These are phyloP conservation scores for Paramarasmius palmivorus DNA, from an alignment of 1,284 basidiomycete species.

Conservation along the genomic window DNA sequence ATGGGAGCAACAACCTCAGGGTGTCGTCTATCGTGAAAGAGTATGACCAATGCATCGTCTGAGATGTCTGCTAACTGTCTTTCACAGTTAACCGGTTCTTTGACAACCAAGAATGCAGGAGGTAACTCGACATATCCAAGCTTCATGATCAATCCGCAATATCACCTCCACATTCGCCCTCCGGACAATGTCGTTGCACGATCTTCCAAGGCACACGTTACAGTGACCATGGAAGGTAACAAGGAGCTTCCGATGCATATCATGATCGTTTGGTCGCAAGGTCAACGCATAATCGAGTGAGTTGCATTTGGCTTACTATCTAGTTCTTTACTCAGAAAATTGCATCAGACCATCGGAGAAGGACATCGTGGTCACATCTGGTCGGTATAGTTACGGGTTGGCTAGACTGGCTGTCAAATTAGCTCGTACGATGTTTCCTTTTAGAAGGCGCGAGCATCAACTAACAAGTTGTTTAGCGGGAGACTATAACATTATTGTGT, in stretches of 20 bases:
- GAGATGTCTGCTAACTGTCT: neutral
- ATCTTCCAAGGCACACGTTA: conserved; percentile 41
- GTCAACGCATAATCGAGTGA: conserved; percentile 74
- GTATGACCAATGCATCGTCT: conserved; percentile 25
- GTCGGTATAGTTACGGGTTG: conserved; percentile 81
- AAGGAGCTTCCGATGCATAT: conserved; percentile 78
- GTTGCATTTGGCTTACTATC: conserved; percentile 24
- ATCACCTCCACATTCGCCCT: conserved; percentile 60
- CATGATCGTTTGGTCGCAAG: conserved; percentile 74
- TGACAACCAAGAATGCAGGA: conserved; percentile 77
- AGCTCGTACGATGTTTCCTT: conserved; percentile 45
- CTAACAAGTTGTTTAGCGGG: conserved; percentile 52
- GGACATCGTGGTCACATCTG: conserved; percentile 74
- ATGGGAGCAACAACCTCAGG: conserved; percentile 48
- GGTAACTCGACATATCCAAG: conserved; percentile 80
- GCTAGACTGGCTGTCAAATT: conserved; percentile 58
- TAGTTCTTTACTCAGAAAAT: conserved; percentile 6
- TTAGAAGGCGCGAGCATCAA: neutral
- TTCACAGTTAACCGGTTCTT: conserved; percentile 63
- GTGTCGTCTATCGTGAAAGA: conserved; percentile 45
- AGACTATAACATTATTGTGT: conserved; percentile 80
- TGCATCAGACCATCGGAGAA: conserved; percentile 54
- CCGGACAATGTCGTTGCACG: conserved; percentile 19
- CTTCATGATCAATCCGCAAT: conserved; percentile 93
- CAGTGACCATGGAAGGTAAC: conserved; percentile 56